phyloP scores from a whole-genome alignment of 768 basidiomycete species.

The Boletus vermiculosoides region DNA sequence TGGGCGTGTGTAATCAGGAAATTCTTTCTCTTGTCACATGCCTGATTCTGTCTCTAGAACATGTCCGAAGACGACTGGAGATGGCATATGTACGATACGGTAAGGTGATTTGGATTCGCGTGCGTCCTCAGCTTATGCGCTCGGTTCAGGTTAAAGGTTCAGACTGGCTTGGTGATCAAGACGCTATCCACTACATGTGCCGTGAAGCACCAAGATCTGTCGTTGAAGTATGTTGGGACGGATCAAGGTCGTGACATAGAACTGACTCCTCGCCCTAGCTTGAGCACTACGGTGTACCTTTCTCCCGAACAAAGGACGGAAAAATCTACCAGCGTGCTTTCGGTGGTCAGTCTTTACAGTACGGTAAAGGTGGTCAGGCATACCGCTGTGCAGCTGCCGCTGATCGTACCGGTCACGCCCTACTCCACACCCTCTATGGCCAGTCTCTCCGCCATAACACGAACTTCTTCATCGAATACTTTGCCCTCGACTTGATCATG shows the following conservation, averaged over 20 bases:
- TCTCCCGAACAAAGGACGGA: conserved; percentile 97
- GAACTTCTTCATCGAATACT: conserved; percentile 99
- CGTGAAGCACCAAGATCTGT: conserved; percentile 93
- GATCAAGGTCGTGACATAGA: background rate
- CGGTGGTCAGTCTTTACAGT: conserved; percentile 96
- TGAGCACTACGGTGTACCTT: conserved; percentile 98
- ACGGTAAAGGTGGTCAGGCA: conserved; percentile 97
- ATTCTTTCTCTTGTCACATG: conserved; percentile 5
- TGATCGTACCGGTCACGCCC: conserved; percentile 97
- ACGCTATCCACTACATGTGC: conserved; percentile 99
- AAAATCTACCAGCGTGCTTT: conserved; percentile 99
- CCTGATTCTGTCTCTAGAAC: conserved; percentile 50
- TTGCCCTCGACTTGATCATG: conserved; percentile 99
- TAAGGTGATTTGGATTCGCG: conserved; percentile 37
- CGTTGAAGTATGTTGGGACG: conserved; percentile 62
- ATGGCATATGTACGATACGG: conserved; percentile 98
- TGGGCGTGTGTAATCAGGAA: conserved; percentile 61
- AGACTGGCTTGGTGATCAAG: conserved; percentile 99
- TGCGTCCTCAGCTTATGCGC: conserved; percentile 16
- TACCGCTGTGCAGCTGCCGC: conserved; percentile 99
- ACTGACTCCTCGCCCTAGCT: conserved; percentile 50
- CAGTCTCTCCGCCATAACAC: conserved; percentile 99
- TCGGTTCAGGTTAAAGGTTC: conserved; percentile 88
- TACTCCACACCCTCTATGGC: conserved; percentile 98
- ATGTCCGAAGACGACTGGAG: conserved; percentile 99